Evolutionary conservation across 1,139 yeast genomes (phyloP), one percentile per base, ranked within the genome.

Genomic region (Saccharomycopsis hybrid): DNA sequence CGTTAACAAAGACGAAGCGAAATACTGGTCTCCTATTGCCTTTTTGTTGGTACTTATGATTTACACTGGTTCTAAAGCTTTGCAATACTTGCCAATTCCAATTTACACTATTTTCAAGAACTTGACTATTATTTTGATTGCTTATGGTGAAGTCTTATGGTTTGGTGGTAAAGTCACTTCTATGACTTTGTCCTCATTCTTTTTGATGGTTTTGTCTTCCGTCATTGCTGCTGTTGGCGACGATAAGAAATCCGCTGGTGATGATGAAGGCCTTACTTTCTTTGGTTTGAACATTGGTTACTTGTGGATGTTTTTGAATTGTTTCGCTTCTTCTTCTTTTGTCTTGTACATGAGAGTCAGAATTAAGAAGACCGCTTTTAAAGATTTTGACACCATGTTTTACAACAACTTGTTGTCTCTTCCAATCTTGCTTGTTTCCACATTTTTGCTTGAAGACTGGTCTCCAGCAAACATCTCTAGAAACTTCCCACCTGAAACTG

Each of bases 371-470:
- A 87, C 96, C 62, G 89, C 89, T 76, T 92, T 94, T 75, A 87
- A 87, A 73, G 98, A 94, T 72, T 86, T 90, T 62, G 98, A 92
- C 72, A 92, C 98, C 67, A 92, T 90, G 96, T 92, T 82, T 73
- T 92, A 90, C 81, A 92, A 94, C 78, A 92, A 94, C 70, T 74
- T 90, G 62, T 75, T 92, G 62, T 86, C 96, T 38, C 80, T 92
- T 64, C 98, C 98, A 59, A 84, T 92, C 58, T 76, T 92, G 62
- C 69, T 89, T 59, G 62, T 83, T 43, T 76, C 84, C 58, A 86
- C 98, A 2, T 68, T 90, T 51, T 41, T 83, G 47, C 73, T 88
- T 57, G 98, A 92, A 74, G 95, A 92, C 74, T 92, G 98, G 98
- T 81, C 95, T 51, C 63, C 88, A 41, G 82, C 66, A 46, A 94